Conservation (phyloP, 768 basidiomycete genomes). For the Naganishia friedmannii region DNA sequence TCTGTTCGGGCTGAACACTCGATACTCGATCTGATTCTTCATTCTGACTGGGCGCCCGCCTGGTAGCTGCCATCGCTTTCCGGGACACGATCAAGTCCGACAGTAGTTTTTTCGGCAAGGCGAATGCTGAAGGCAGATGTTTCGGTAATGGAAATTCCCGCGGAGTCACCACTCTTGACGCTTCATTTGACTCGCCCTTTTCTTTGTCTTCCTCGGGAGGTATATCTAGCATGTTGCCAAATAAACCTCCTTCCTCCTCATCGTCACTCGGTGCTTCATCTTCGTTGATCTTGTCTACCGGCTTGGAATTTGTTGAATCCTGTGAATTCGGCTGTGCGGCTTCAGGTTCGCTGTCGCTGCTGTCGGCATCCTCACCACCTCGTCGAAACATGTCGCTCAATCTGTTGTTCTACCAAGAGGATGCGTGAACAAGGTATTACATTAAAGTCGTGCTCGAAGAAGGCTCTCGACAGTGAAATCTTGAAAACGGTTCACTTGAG, state of each 20-base stretch:
- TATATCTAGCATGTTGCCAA: conserved; percentile 72
- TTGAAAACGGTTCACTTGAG: too few species aligned
- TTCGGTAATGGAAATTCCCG: conserved; percentile 78
- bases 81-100: conserved; percentile 20
- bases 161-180: conserved; percentile 57
- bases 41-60: conserved; percentile 4
- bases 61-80: conserved; percentile 13
- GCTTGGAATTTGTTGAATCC: too few species aligned
- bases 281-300: not conserved
- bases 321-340: not conserved
- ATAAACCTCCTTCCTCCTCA: conserved; percentile 56
- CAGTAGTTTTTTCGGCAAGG: conserved; percentile 72
- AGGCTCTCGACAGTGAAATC: too few species aligned
- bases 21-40: not conserved
- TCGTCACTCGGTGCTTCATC: conserved; percentile 34
- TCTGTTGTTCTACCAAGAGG: too few species aligned
- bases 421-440: too few species aligned
- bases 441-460: too few species aligned
- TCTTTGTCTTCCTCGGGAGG: conserved; percentile 27
- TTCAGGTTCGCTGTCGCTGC: conserved; percentile 25
- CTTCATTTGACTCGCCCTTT: not conserved
- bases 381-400: conserved; percentile 22
- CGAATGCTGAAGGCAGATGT: conserved; percentile 67
- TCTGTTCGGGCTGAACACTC: not conserved
- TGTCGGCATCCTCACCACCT: conserved; percentile 20